Evolutionary conservation across 441 rosid species (phyloP), one percentile per base, ranked within the genome.

Genomic region (Erysimum pusillum): DNA sequence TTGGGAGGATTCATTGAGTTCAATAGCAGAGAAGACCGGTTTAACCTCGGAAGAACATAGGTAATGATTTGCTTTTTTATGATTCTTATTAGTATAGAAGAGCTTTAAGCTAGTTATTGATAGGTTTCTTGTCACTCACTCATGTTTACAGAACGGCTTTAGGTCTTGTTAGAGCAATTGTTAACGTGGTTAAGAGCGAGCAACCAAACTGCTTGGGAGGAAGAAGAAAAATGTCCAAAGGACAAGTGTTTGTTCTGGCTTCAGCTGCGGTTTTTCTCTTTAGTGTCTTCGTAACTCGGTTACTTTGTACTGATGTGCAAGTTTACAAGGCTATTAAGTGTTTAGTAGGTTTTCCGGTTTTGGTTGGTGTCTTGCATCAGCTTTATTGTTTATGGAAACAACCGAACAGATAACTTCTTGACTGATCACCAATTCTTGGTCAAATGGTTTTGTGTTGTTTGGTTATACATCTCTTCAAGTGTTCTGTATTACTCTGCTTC

Each of bases 151-250:
- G 72, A 38, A 22, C 15, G 7, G 72, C 60, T 20, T 52, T 67
- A 67, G 72, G 72, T 52, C 72, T 67, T 38, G 72, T 67, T 15
- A 67, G 49, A 13, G 62, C 4, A 67, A 67, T 67, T 4, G 51
- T 67, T 25, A 22, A 11, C 0, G 18, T 25, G 4, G 62, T 67
- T 14, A 22, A 25, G n/a, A 53, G 72, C 38, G 59, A 67, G 51
- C 39, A 22, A 53, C 34, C 3, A 1, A 11, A 67, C 7, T 39
- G 38, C 5, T 1, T 25, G n/a, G 39, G 34, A 22, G 39, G 46
- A 67, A 25, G 51, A 36, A 6, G 2, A 8, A 35, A 5, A n/a
- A 38, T 39, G 9, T 22, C 15, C 11, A 53, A 9, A 22, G 51
- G 39, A 39, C 62, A 38, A 38, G 49, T 52, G 61, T 36, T 14